Percentiles rank a stretch among this genome's conserved stretches.
Conservation (phyloP, 176 grass and related monocot species). For the Oryza australiensis region DNA sequence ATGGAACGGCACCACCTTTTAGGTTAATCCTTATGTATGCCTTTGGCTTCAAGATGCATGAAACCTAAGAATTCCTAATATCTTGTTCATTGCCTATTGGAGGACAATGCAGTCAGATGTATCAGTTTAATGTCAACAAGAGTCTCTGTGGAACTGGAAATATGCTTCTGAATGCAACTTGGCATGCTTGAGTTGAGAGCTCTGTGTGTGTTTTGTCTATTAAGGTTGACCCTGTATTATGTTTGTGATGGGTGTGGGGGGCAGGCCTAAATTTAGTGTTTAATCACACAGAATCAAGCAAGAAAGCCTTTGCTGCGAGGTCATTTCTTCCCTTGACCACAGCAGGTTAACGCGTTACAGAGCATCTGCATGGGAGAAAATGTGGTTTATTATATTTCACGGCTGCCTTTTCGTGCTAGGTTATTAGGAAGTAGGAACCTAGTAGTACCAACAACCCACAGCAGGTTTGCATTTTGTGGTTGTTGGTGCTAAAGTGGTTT, state of each 20-base stretch:
- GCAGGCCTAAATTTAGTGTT: neutral
- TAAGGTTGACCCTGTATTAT: neutral
- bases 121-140: neutral
- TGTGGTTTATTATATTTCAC: neutral
- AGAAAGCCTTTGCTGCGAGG: neutral
- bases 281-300: neutral
- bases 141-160: neutral
- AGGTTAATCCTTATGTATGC: neutral
- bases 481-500: neutral
- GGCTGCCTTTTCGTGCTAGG: neutral
- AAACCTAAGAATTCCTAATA: neutral
- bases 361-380: neutral
- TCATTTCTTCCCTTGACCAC: neutral
- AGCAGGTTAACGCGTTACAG: neutral
- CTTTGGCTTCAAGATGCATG: neutral
- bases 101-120: conserved; percentile 15
- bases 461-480: neutral
- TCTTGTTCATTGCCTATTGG: conserved; percentile 17
- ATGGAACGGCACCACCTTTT: conserved; percentile 67
- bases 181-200: neutral
- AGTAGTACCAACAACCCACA: too few species aligned
- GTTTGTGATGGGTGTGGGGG: neutral
- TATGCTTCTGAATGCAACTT: neutral
- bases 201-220: neutral
- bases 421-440: neutral